Conservation (phyloP, 345 rosid genomes). For the Cardamine chenopodiifolia region DNA sequence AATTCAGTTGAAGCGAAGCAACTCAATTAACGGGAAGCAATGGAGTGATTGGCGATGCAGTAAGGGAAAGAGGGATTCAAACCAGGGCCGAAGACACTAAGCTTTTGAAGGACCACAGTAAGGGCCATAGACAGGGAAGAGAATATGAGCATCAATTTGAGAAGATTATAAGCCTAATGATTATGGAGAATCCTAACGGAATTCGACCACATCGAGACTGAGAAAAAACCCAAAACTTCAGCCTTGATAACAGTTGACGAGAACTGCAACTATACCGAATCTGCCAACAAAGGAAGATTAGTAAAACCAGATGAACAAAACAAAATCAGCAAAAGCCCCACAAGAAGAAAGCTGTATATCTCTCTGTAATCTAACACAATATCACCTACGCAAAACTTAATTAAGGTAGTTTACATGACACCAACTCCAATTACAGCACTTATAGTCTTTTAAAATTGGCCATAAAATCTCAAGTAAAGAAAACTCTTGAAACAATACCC, state of each 20-base stretch:
- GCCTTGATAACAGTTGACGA: not conserved
- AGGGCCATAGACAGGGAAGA: conserved; percentile 51
- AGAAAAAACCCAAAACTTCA: conserved; percentile 6
- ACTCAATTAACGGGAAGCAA: conserved; percentile 56
- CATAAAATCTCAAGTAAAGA: not conserved
- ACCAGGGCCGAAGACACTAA: conserved; percentile 87
- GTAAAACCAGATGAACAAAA: conserved; percentile 1
- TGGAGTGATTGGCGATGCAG: conserved; percentile 83
- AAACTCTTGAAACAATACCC: not conserved
- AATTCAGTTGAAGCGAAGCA: conserved; percentile 13
- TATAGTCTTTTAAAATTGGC: not conserved
- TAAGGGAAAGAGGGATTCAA: conserved; percentile 91
- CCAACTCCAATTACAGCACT: not conserved
- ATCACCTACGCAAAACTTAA: not conserved
- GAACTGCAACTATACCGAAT: not conserved
- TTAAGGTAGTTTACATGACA: not conserved
- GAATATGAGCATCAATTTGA: conserved; percentile 54
- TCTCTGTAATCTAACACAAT: not conserved
- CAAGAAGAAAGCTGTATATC: not conserved
- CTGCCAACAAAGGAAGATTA: conserved; percentile 27
- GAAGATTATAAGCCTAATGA: conserved; percentile 28
- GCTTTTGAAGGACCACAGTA: conserved; percentile 50
- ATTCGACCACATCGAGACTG: conserved; percentile 35
- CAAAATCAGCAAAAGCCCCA: not conserved
- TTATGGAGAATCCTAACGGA: conserved; percentile 23